Base-by-base conservation (phyloP, 129 eudicot species). In the Scalesia atractyloides region DNA sequence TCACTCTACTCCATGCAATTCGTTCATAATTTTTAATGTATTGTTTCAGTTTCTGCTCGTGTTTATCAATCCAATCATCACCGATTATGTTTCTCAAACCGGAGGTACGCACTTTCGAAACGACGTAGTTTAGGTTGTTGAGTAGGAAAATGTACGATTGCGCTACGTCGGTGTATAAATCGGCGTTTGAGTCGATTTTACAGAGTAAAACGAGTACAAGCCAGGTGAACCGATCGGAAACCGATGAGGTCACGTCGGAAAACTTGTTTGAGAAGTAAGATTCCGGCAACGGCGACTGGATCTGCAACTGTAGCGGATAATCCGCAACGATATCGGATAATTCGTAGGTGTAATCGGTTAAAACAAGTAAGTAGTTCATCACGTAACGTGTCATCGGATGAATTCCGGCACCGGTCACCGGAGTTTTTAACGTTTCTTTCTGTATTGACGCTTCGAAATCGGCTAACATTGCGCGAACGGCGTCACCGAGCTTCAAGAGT, bases 321-420 rank as follows among this genome's bases (percentile, higher is more conserved):
- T 94, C 97, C 1, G 86, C 94, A 0, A 90, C 33, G 1, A 91
- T 86, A 16, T 90, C 93, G 1, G 87, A 67, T n/a, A 95, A 16
- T 2, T 87, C 62, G 0, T 81, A 75, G 69, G 74, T 75, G 76
- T 90, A 91, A 64, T 86, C 89, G 5, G 69, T 74, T 63, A 95
- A 69, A 71, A 86, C 81, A 33, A 87, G 83, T 10, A 95, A 57
- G 72, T 80, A 95, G 63, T 86, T 90, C 96, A 95, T 90, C 9
- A 88, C 99, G 82, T 95, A 86, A 8, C 96, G 93, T 0, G 97
- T 83, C 9, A 95, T 64, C 4, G 94, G 97, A 75, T 95, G 97
- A 13, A 88, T 83, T 0, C 94, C 89, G 34, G 97, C 99, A 15
- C 91, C 90, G 16, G 71, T 58, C 17, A 89, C 68, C 24, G 80